phyloP scores from a whole-genome alignment of 208 protist genomes.

The Angomonas ambiguus region DNA sequence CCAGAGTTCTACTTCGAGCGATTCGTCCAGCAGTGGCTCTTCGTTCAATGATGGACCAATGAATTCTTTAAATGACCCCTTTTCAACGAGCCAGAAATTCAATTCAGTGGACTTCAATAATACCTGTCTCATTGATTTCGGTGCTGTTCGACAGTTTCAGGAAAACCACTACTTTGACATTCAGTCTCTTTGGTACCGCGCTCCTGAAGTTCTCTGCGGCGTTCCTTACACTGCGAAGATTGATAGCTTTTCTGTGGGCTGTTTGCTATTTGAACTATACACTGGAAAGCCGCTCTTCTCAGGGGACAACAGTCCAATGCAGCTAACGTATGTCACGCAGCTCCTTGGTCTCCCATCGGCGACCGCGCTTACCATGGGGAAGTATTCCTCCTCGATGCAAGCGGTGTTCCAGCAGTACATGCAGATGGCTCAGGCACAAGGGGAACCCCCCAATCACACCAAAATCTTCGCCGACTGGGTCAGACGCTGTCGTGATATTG shows the following conservation, averaged over 20 bases:
- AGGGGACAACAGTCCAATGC: conserved; percentile 81
- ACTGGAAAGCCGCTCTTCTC: conserved; percentile 93
- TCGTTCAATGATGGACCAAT: too few relatives aligned
- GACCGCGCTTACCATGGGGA: conserved; percentile 49
- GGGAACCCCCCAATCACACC: neutral
- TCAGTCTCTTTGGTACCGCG: conserved; percentile 92
- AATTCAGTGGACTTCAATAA: conserved; percentile 19
- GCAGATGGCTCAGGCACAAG: neutral
- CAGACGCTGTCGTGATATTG: neutral
- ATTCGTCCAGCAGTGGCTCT: too few relatives aligned
- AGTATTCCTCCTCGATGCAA: conserved; percentile 29
- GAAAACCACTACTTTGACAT: conserved; percentile 96
- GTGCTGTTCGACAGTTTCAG: conserved; percentile 93
- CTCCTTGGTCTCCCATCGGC: conserved; percentile 83
- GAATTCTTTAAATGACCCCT: conserved; percentile 13
- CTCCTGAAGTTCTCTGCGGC: conserved; percentile 88
- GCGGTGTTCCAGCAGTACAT: conserved; percentile 20
- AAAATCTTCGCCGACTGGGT: neutral
- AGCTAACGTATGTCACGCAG: conserved; percentile 89
- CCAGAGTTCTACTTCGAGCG: too few relatives aligned
- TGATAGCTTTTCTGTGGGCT: conserved; percentile 92
- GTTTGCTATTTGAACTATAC: conserved; percentile 89
- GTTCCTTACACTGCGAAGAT: conserved; percentile 89
- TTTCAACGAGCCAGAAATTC: neutral
- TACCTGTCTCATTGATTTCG: conserved; percentile 96